These are phyloP conservation scores for Fonsecaea nubica DNA, from an alignment of 2,329 filamentous ascomycete genomes.

Conservation along the genomic window DNA sequence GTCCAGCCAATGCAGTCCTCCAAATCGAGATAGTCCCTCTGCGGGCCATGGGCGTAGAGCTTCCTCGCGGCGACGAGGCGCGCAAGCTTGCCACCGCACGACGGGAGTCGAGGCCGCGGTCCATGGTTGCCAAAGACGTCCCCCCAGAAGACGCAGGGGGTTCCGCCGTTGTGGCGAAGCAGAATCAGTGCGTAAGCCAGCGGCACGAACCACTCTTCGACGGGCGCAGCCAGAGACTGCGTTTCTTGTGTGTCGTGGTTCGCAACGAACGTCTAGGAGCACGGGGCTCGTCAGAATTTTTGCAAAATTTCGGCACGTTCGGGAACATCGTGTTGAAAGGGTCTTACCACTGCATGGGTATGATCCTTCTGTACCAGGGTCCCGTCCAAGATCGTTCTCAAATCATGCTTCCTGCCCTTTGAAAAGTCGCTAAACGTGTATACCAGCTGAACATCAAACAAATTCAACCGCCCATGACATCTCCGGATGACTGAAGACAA, in stretches of 20 bases:
- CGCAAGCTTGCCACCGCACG: constrained; percentile 62
- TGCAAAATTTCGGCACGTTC: neutral
- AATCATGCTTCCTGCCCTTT: constrained; percentile 61
- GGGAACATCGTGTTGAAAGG: neutral
- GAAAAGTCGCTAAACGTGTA: constrained; percentile 71
- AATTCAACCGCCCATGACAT: constrained; percentile 64
- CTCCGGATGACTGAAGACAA: constrained; percentile 64
- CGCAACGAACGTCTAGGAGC: constrained; percentile 49
- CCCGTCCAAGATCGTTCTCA: constrained; percentile 67
- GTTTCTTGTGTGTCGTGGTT: constrained; percentile 54
- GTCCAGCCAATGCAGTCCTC: constrained; percentile 69
- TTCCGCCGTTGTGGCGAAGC: constrained; percentile 63
- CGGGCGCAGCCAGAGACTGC: constrained; percentile 33
- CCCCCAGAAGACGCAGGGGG: constrained; percentile 74
- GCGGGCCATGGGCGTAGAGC: constrained; percentile 70
- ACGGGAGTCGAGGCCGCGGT: constrained; percentile 61
- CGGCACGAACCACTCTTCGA: constrained; percentile 63
- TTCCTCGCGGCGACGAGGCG: constrained; percentile 68
- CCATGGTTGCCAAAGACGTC: constrained; percentile 69
- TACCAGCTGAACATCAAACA: constrained; percentile 73
- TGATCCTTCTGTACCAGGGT: constrained; percentile 64
- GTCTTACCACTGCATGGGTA: constrained; percentile 48
- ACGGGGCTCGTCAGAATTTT: neutral
- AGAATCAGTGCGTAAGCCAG: constrained; percentile 76
- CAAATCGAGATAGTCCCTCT: constrained; percentile 68